Conservation (phyloP, 169 alveolate genomes). For the Eimeria mitis region DNA sequence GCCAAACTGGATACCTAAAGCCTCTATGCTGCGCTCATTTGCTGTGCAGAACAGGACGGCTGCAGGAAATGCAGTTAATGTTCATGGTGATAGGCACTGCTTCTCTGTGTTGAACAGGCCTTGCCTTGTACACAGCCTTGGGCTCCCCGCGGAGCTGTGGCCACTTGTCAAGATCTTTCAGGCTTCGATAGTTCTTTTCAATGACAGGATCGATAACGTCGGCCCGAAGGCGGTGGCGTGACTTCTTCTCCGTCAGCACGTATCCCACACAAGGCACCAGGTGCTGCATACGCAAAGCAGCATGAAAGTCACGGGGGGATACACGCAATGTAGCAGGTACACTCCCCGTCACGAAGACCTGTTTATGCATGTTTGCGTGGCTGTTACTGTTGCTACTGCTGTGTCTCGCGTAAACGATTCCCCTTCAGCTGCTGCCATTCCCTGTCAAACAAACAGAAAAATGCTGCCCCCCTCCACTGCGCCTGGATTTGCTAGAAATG, state of each 20-base stretch:
- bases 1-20: not conserved
- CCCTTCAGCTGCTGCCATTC: not conserved
- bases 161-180: slow-evolving; percentile 72
- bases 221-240: slow-evolving; percentile 85
- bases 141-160: slow-evolving; percentile 77
- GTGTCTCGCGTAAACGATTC: not conserved
- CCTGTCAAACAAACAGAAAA: not conserved
- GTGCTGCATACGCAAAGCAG: slow-evolving; percentile 82
- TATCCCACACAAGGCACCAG: slow-evolving; percentile 92
- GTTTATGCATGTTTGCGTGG: not conserved
- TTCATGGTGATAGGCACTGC: not conserved
- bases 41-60: not conserved
- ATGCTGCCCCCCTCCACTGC: not conserved
- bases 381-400: not conserved
- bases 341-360: not conserved
- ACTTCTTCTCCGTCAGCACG: slow-evolving; percentile 86
- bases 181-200: slow-evolving; percentile 76
- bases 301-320: not conserved
- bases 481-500: not conserved
- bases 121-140: slow-evolving; percentile 75
- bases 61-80: not conserved
- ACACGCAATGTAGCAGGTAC: not conserved
- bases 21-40: not conserved
- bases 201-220: slow-evolving; percentile 82
- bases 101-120: not conserved